Evolutionary conservation across 176 grass and related monocot genomes (phyloP), one percentile per base, ranked within the genome.

Genomic region (Ensete ventricosum): DNA sequence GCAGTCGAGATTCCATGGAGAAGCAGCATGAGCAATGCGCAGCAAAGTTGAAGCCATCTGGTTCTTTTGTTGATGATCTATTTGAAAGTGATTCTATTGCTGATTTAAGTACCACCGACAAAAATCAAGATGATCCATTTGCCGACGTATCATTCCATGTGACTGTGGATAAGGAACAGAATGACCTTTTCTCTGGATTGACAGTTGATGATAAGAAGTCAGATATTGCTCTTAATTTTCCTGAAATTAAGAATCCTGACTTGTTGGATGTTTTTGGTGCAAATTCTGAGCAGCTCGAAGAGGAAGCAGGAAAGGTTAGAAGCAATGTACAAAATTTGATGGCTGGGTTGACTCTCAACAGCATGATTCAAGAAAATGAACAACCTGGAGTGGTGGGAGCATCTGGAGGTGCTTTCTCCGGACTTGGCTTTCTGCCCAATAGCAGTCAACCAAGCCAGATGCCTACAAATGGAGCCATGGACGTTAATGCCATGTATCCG

Each of bases 121-220:
- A 50, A 73, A 88, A 86, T 76, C 87, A 81, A 58, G 82, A 71
- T 23, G 91, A 99, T 80, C 96, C 91, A 77, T 99, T 99, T 92
- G 86, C 96, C 73, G 96, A 95, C 73, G 96, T 99, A 62, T 99
- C 91, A 52, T 99, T 95, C 81, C 91, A 95, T 71, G 88, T 84
- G 81, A 54, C 83, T 58, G 88, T 86, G 55, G 79, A 82, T 78
- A 99, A 91, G 82, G 91, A 89, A 64, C 75, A 81, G 57, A 89
- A 81, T 48, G 84, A 99, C 79, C 84, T 99, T 52, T 99, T 99
- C 84, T 95, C 91, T 16, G 96, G 91, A 55, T 71, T 99, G 82
- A 88, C 86, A 65, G 82, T 99, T 71, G 87, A 99, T 68, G 86
- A 95, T 63, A 87, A 89, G 64, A 80, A 80, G 43, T 76, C 87